Evolutionary conservation across 257 asterid species (phyloP).

Genomic region (Lavandula angustifolia): DNA sequence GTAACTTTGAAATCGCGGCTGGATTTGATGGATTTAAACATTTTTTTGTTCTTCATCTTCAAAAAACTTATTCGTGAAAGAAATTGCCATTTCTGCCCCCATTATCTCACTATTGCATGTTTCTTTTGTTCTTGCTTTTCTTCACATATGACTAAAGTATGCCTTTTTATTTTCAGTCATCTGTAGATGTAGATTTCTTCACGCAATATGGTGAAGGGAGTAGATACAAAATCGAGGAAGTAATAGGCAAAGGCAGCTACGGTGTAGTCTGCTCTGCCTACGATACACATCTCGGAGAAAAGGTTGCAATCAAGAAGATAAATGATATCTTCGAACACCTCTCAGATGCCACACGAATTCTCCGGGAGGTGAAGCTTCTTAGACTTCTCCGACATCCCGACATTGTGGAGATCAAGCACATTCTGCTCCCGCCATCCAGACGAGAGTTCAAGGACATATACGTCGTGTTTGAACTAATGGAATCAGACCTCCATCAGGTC

Average conservation of each 20-base stretch:
- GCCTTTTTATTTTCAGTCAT: constrained; percentile 46
- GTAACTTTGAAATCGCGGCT: background rate
- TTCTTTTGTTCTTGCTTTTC: background rate
- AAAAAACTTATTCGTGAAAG: background rate
- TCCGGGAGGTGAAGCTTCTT: constrained; percentile 94
- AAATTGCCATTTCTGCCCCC: background rate
- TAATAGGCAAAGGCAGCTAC: constrained; percentile 95
- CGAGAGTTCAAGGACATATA: constrained; percentile 93
- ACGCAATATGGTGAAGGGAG: constrained; percentile 97
- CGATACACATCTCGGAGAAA: constrained; percentile 84
- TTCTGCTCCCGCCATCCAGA: constrained; percentile 92
- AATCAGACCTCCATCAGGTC: constrained; percentile 95
- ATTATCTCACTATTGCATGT: background rate
- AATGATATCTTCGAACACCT: constrained; percentile 92
- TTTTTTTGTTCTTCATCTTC: background rate
- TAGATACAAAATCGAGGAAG: constrained; percentile 90
- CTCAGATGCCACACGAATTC: constrained; percentile 95
- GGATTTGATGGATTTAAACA: background rate
- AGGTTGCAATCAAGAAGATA: constrained; percentile 94
- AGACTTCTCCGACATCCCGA: constrained; percentile 97
- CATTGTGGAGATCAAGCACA: constrained; percentile 92
- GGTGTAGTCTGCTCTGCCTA: constrained; percentile 97
- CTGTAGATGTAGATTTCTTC: constrained; percentile 82
- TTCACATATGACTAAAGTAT: background rate
- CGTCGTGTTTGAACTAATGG: constrained; percentile 93